Evolutionary conservation across 495 filamentous ascomycete genomes (phyloP), one percentile per base, ranked within the genome.

Genomic region (Emericellopsis terricola): DNA sequence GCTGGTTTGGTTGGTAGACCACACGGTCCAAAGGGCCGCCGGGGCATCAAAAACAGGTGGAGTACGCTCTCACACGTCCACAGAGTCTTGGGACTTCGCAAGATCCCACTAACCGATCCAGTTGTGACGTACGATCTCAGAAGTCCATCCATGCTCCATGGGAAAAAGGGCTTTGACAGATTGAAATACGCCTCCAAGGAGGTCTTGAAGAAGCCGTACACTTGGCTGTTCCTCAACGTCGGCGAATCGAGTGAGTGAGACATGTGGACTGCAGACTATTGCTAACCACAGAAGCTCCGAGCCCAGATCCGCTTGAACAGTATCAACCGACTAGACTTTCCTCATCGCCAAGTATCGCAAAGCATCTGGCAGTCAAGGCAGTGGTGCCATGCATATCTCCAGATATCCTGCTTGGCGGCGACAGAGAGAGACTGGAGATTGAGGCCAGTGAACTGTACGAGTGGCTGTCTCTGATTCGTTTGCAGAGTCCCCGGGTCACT

Each of bases 141-240:
- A 4, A 61, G 67, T 18, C 73, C 79, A 0, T 80, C 76, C 8
- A 94, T 94, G 81, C 48, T 83, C 6, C 81, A 81, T 45, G 89
- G 87, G 18, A 93, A 87, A 52, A 91, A 89, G 44, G 81, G 78
- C 0, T 94, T 94, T 40, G 77, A 91, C 38, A 69, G 83, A 28
- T 68, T 94, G 26, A 57, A 80, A 10, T 84, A 83, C 60, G 84
- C 84, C 9, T 85, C 78, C 52, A 73, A 80, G 38, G 86, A 92
- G 41, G 80, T 81, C 23, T 61, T 94, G 5, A 73, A 68, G 24
- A 50, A 67, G 20, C 69, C 79, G 1, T 41, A 81, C 16, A 71
- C 73, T 1, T 96, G 87, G 83, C 61, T 94, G 2, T 87, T 94
- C 46, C 74, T 67, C 52, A 76, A 85, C 43, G 47, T 78, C 2